A percentile compares a stretch with the other conserved stretches of the same genome.
These are phyloP conservation scores for Ganoderma sinense DNA, from an alignment of 1,284 basidiomycete genomes.

Conservation along the genomic window DNA sequence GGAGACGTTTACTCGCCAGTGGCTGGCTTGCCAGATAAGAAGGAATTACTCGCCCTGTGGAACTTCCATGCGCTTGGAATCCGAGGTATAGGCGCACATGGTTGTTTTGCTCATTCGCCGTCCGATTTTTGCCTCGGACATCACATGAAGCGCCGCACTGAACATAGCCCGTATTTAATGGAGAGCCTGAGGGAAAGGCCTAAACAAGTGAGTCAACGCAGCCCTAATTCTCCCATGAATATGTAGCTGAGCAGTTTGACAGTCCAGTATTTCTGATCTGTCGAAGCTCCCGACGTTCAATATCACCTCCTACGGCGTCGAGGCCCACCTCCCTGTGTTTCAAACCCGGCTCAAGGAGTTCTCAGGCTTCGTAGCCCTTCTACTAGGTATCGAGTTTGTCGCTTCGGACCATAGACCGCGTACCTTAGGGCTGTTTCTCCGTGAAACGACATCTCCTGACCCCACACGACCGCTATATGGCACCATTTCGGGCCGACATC, in stretches of 20 bases:
- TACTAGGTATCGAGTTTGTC: background rate
- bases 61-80: too few species aligned
- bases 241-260: too few species aligned
- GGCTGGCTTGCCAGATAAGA: rapidly evolving
- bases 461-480: background rate
- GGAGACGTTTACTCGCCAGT: background rate
- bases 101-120: background rate
- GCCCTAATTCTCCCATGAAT: too few species aligned
- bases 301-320: background rate
- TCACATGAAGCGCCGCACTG: background rate
- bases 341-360: too few species aligned
- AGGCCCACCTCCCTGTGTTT: background rate
- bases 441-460: background rate
- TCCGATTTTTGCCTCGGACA: background rate
- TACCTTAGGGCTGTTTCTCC: background rate
- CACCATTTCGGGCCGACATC: background rate
- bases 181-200: background rate
- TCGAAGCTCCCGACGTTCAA: background rate
- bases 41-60: too few species aligned
- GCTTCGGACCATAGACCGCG: background rate
- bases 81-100: too few species aligned
- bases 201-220: background rate
- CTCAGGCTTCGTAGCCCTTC: background rate
- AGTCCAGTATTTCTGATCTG: background rate
- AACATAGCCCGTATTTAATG: background rate